These are phyloP conservation scores for Phytophthora hibernalis DNA, from an alignment of 352 stramenopile genomes.

Conservation along the genomic window DNA sequence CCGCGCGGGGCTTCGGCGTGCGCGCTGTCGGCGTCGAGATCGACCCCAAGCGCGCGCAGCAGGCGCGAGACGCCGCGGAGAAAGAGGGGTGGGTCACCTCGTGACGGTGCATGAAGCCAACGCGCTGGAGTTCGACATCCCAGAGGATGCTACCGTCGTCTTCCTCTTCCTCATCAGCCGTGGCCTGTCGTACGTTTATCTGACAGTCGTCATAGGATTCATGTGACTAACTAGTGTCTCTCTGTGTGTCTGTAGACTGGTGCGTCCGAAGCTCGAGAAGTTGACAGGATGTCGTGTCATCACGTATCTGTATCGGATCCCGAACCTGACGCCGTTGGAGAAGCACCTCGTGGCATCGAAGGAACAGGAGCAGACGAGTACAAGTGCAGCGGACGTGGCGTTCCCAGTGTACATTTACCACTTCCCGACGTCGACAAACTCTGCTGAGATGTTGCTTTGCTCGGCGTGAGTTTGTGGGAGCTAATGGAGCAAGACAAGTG, in stretches of 20 bases:
- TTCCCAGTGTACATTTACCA: constrained; percentile 85
- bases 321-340: constrained; percentile 38
- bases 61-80: constrained; percentile 36
- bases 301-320: constrained; percentile 83
- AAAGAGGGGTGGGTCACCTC: constrained; percentile 50
- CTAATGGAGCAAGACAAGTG: constrained; percentile 5
- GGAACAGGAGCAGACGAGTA: constrained; percentile 26
- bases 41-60: constrained; percentile 44
- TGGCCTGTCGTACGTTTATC: constrained; percentile 66
- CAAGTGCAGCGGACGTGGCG: constrained; percentile 39
- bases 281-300: constrained; percentile 58
- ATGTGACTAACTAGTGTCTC: constrained; percentile 13
- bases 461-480: not conserved
- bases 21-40: constrained; percentile 78
- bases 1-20: constrained; percentile 54
- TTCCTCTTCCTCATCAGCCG: constrained; percentile 87
- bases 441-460: not conserved
- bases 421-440: constrained; percentile 42
- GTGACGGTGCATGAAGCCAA: constrained; percentile 76
- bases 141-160: constrained; percentile 64
- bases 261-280: constrained; percentile 58
- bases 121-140: constrained; percentile 72
- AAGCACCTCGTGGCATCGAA: constrained; percentile 61
- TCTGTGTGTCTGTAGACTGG: constrained; percentile 40
- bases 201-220: not conserved